Conservation (phyloP, 2,329 filamentous ascomycete genomes). For the Fusarium tanahbumbuense region DNA sequence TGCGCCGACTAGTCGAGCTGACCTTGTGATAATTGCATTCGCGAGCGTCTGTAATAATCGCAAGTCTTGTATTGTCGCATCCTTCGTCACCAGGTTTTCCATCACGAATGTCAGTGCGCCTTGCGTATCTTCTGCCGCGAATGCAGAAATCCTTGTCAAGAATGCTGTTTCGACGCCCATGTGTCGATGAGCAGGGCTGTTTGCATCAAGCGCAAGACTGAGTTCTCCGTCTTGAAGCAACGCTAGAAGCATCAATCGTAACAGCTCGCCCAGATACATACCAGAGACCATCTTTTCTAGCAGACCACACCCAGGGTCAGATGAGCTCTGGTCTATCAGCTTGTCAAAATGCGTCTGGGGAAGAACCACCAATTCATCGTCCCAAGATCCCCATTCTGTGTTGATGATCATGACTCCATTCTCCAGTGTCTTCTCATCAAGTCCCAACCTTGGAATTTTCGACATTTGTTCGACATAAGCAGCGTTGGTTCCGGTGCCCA, state of each 20-base stretch:
- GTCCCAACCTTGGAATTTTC: not conserved
- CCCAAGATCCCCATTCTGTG: slow-evolving; percentile 22
- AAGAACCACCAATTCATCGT: not conserved
- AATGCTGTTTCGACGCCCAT: not conserved
- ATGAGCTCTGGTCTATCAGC: slow-evolving; percentile 1
- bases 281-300: slow-evolving; percentile 21
- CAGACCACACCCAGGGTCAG: slow-evolving; percentile 3
- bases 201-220: no score
- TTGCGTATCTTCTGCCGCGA: rapidly evolving
- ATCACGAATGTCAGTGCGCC: not conserved
- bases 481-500: slow-evolving; percentile 11
- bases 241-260: not conserved
- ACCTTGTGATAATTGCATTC: not conserved
- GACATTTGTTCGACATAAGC: not conserved
- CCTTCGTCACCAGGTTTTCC: rapidly evolving
- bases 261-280: slow-evolving; percentile 5
- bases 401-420: slow-evolving; percentile 1
- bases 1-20: slow-evolving; percentile 9
- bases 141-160: not conserved
- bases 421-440: rapidly evolving
- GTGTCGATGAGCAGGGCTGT: not conserved
- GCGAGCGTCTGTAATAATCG: not conserved
- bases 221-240: no score
- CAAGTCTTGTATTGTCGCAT: not conserved
- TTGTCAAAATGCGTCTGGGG: slow-evolving; percentile 12